phyloP scores from a whole-genome alignment of 495 filamentous ascomycete genomes.

The Daldinia grandis region DNA sequence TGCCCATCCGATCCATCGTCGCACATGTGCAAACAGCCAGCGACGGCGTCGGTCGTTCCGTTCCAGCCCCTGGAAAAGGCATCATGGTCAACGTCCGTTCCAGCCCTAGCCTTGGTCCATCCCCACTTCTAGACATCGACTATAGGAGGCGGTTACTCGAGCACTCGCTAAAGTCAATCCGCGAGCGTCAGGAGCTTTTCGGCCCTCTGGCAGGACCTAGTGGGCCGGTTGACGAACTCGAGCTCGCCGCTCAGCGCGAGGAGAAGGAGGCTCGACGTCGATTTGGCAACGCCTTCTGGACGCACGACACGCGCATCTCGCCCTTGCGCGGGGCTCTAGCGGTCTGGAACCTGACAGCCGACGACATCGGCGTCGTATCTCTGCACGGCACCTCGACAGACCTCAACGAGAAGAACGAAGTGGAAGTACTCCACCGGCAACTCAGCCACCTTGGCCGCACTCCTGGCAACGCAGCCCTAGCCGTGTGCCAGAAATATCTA shows the following conservation, averaged over 20 bases:
- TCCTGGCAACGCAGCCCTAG: slow-evolving; percentile 92
- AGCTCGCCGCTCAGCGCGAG: slow-evolving; percentile 83
- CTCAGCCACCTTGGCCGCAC: slow-evolving; percentile 88
- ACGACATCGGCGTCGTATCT: slow-evolving; percentile 90
- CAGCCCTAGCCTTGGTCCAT: slow-evolving; percentile 82
- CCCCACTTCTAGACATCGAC: slow-evolving; percentile 92
- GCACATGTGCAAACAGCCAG: slow-evolving; percentile 94
- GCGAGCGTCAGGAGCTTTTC: slow-evolving; percentile 91
- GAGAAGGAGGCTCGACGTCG: slow-evolving; percentile 88
- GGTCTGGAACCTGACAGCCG: slow-evolving; percentile 95
- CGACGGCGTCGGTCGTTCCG: slow-evolving; percentile 96
- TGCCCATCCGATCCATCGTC: slow-evolving; percentile 93
- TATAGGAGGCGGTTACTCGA: slow-evolving; percentile 92
- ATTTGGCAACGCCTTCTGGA: slow-evolving; percentile 96
- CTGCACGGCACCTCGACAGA: slow-evolving; percentile 98
- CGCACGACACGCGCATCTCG: slow-evolving; percentile 87
- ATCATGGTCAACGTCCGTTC: slow-evolving; percentile 94
- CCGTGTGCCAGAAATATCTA: slow-evolving; percentile 98
- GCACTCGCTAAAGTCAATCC: slow-evolving; percentile 85
- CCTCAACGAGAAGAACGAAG: slow-evolving; percentile 99
- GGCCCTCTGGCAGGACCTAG: slow-evolving; percentile 79
- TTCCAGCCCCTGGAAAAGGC: slow-evolving; percentile 96
- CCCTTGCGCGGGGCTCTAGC: slow-evolving; percentile 92
- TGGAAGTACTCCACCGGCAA: slow-evolving; percentile 93
- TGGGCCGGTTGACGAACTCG: slow-evolving; percentile 80